Percentiles rank a stretch among this genome's conserved stretches.
Conservation (phyloP, 1,284 basidiomycete genomes). For the Rhizopogon parksii region DNA sequence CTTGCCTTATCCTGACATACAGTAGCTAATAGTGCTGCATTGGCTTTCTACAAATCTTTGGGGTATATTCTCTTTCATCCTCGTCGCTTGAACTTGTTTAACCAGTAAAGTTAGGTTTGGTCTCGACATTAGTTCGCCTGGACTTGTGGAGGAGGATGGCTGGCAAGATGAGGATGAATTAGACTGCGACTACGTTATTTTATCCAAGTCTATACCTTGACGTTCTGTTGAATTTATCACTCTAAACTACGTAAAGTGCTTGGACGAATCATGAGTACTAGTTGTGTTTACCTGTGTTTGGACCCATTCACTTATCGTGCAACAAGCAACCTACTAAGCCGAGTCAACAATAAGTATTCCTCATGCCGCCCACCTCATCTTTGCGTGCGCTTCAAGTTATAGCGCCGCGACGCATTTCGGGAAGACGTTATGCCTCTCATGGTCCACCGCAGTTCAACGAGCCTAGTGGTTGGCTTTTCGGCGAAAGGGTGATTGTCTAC, state of each 20-base stretch:
- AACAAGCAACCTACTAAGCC: neutral
- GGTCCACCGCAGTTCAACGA: constrained; percentile 80
- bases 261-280: neutral
- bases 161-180: constrained; percentile 22
- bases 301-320: neutral
- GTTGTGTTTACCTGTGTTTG: constrained; percentile 22
- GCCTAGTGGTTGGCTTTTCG: constrained; percentile 82
- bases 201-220: constrained; percentile 35
- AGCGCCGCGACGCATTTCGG: constrained; percentile 13
- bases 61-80: constrained; percentile 37
- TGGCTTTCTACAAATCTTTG: constrained; percentile 47
- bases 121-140: neutral
- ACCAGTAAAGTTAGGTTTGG: neutral
- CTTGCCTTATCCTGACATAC: constrained; percentile 10
- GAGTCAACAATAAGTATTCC: constrained; percentile 4
- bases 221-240: neutral
- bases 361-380: constrained; percentile 31
- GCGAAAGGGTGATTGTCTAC: constrained; percentile 66
- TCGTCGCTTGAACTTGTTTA: neutral
- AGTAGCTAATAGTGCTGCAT: constrained; percentile 48
- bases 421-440: constrained; percentile 60
- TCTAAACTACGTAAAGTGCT: no score
- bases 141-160: neutral
- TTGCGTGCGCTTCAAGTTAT: constrained; percentile 24
- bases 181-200: constrained; percentile 49